A percentile compares a stretch with the other conserved stretches of the same genome.
These are phyloP conservation scores for Elongisporangium anandrum DNA, from an alignment of 352 stramenopile species.

Conservation along the genomic window DNA sequence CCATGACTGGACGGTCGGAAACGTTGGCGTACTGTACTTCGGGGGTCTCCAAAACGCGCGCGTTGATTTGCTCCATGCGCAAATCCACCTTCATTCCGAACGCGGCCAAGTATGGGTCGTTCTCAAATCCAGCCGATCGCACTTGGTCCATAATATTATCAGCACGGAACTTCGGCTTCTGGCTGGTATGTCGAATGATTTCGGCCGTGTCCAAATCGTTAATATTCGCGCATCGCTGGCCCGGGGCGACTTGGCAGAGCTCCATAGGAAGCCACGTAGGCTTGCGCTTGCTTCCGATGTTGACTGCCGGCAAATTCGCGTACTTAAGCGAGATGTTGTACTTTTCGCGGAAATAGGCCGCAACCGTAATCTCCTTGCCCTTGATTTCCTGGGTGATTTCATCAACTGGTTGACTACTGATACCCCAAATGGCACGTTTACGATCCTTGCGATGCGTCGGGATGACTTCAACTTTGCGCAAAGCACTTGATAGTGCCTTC, in stretches of 20 bases:
- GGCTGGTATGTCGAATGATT: slow-evolving; percentile 71
- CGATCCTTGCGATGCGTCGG: slow-evolving; percentile 63
- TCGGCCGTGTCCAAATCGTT: slow-evolving; percentile 82
- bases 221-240: slow-evolving; percentile 71
- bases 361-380: slow-evolving; percentile 44
- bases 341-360: slow-evolving; percentile 50
- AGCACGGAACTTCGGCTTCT: slow-evolving; percentile 41
- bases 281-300: slow-evolving; percentile 54
- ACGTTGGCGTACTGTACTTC: slow-evolving; percentile 64
- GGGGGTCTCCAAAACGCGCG: slow-evolving; percentile 46
- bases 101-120: slow-evolving; percentile 51
- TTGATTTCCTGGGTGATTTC: slow-evolving; percentile 50
- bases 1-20: slow-evolving; percentile 50
- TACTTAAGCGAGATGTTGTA: slow-evolving; percentile 63
- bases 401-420: slow-evolving; percentile 42
- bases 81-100: slow-evolving; percentile 64
- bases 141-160: slow-evolving; percentile 61
- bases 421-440: slow-evolving; percentile 48
- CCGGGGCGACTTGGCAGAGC: slow-evolving; percentile 65
- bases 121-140: slow-evolving; percentile 59
- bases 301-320: slow-evolving; percentile 65
- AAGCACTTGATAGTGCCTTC: slow-evolving; percentile 22
- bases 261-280: slow-evolving; percentile 77
- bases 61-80: slow-evolving; percentile 39
- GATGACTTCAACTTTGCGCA: slow-evolving; percentile 57